Evolutionary conservation across 2,329 filamentous ascomycete genomes (phyloP), one percentile per base, ranked within the genome.

Genomic region (Sclerotinia subarctica): DNA sequence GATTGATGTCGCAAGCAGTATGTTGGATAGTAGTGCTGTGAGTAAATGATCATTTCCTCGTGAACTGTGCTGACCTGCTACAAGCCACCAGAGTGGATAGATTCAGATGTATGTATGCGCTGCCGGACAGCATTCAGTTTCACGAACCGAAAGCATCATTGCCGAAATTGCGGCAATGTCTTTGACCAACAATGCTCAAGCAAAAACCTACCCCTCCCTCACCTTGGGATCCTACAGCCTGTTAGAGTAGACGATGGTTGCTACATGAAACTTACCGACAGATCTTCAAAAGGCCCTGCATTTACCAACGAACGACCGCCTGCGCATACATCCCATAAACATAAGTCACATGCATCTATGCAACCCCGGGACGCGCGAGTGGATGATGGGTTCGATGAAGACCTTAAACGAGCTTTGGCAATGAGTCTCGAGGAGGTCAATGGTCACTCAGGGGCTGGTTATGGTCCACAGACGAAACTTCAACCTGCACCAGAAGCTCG

Each of bases 41-140:
- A 78, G 90, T 84, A 62, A 26, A 21, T 51, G 5, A 38, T 51
- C 32, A 8, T 24, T 49, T 58, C 24, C 15, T 6, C 6, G 1
- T 63, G n/a, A 2, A 26, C 11, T 63, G 56, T 56, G 46, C 56
- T 73, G 32, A 70, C 54, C 32, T 46, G 4, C 32, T 68, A 49
- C 66, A 74, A 96, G 90, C 95, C 95, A 13, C 95, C 95, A 0
- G 95, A 99, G 80, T 99, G 95, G 95, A 89, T 90, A 63, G 95
- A 99, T 80, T 97, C 94, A 15, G 95, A 99, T 76, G 94, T 99
- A 44, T 99, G 95, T 79, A 97, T 99, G 93, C 90, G 95, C 77
- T 99, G 95, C 79, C 89, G 95, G 73, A 97, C 94, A 17, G 81
- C 93, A 24, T 99, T 99, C 76, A 97, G 93, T 59, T 97, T 99